Evolutionary conservation across 192 early-diverging fungal species (phyloP), one percentile per base, ranked within the genome.

Genomic region (Podila minutissima): DNA sequence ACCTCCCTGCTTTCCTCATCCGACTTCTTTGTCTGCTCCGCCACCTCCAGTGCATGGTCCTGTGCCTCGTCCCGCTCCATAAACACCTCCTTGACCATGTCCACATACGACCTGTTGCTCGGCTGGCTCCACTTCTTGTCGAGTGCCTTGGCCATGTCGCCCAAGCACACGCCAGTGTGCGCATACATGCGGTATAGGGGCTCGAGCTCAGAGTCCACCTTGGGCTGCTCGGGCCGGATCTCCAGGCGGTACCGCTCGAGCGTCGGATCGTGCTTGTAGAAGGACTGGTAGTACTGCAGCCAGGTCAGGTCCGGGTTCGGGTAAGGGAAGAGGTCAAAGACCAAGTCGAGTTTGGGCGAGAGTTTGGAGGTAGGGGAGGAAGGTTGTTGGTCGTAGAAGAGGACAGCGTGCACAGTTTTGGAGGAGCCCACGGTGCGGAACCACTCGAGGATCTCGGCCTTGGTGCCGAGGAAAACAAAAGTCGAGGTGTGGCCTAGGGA

Each of bases 381-480:
- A 8, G 35, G 35, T 11, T 60, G 4, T 28, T 51, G 1, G 82
- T 76, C 82, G 53, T 77, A 67, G 8, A 77, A 72, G 48, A 88
- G 67, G n/a, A 83, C 67, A 19, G 66, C 70, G 7, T 83, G 64
- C n/a, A 75, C 74, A 22, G 33, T 67, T 48, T 75, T 74, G 64
- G 57, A 66, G 28, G 69, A 67, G 57, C 73, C 85, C 66, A 67
- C 83, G 12, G 69, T 71, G 26, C 71, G 72, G 35, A 84, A 82
- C 86, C 86, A 88, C 46, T 85, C 82, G 7, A 88, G 41, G 24
- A 88, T 86, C 32, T 85, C 84, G 6, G 73, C 74, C 41, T 85
- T 76, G 13, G 84, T 88, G 46, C 86, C 86, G 41, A 86, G 65
- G 28, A 88, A 88, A 38, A 84, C 75, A 69, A 83, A 88, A 0